Base-by-base conservation (phyloP, 2,329 filamentous ascomycete genomes). In the Penicillium brevicompactum region DNA sequence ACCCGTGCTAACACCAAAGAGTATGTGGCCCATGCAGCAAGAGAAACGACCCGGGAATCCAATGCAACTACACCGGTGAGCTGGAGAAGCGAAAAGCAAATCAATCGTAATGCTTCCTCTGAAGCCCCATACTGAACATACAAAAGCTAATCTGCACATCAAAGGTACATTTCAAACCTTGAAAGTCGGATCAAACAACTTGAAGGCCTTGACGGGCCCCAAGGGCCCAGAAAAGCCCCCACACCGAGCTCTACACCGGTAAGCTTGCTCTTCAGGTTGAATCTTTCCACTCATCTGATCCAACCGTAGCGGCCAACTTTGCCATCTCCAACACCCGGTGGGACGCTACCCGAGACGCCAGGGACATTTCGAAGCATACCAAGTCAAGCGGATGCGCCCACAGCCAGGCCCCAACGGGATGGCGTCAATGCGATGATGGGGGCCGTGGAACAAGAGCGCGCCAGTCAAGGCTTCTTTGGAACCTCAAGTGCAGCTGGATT, bases 401-500 rank as follows among this genome's bases (percentile, higher is more conserved):
- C 49, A 2, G 22, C 44, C 7, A 34, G 32, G 9, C 43, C 24
- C n/a, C 16, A 47, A 10, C 16, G 30, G 16, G 70, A 73, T 2
- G 74, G 75, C 0, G 74, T 71, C 2, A 76, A 79, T 56, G 78
- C 78, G 2, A 80, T 80, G 75, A 79, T 77, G 6, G 75, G 75
- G 0, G 71, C 79, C 1, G 66, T 76, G 2, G 76, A 78, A 24
- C 76, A 79, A 51, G 76, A 74, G 0, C 72, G 64, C 10, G 59
- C 61, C 21, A 77, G 70, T 0, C 70, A 75, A 13, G 78, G 78
- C 16, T 79, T 78, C 55, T 80, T 80, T 51, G 78, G 78, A 0
- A 79, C 72, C 56, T 80, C 77, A 14, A 80, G 78, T 53, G 76
- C 76, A 0, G 76, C 77, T 0, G 77, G 76, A 2, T 80, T 80